A percentile compares a stretch with the other conserved stretches of the same genome.
These are phyloP conservation scores for Phanerochaete sordida DNA, from an alignment of 768 basidiomycete genomes.

Conservation along the genomic window DNA sequence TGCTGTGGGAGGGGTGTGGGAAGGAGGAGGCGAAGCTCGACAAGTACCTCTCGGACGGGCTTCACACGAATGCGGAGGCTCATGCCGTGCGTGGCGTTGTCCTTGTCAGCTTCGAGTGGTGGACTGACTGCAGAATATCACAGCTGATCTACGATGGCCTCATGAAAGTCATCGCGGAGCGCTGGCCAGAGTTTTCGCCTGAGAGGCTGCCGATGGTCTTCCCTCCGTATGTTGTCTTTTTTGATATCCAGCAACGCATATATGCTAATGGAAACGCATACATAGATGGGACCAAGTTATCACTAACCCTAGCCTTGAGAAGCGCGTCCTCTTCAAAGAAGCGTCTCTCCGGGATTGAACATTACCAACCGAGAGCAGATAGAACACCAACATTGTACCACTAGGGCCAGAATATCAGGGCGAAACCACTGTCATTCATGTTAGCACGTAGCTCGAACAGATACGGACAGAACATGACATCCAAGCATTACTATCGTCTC, in stretches of 20 bases:
- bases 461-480: no score
- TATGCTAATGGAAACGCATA: no score
- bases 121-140: neutral
- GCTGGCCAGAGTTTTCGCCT: slow-evolving; percentile 68
- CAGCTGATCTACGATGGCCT: slow-evolving; percentile 69
- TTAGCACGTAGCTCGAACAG: neutral
- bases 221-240: slow-evolving; percentile 43
- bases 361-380: no score
- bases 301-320: neutral
- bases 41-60: slow-evolving; percentile 64
- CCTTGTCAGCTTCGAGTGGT: neutral
- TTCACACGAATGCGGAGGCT: slow-evolving; percentile 75
- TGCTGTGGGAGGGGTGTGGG: slow-evolving; percentile 72
- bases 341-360: neutral
- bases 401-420: neutral
- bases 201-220: slow-evolving; percentile 59
- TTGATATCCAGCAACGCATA: no score
- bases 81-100: slow-evolving; percentile 52
- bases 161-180: slow-evolving; percentile 48
- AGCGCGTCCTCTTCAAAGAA: neutral
- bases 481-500: neutral
- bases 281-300: slow-evolving; percentile 8
- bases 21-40: slow-evolving; percentile 49
- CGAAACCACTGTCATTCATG: no score
- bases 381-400: no score